Percentiles rank a stretch among this genome's conserved stretches.
These are phyloP conservation scores for Nannizziopsis barbatae DNA, from an alignment of 2,329 filamentous ascomycete genomes.

Conservation along the genomic window DNA sequence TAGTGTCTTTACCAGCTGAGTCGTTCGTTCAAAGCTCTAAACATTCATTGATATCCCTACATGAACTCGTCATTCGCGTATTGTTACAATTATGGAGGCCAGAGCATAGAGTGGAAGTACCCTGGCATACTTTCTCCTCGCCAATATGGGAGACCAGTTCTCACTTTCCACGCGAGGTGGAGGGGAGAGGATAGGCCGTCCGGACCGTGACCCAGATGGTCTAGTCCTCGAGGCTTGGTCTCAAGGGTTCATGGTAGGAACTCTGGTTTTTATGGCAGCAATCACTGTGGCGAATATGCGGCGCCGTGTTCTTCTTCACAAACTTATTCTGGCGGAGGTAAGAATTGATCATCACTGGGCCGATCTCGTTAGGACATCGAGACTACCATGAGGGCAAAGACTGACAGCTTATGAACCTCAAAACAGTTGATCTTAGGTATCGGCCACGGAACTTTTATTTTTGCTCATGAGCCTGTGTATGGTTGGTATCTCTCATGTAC, in stretches of 20 bases:
- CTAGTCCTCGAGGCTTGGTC: slow-evolving; percentile 39
- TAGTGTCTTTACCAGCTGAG: too few relatives aligned
- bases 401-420: not conserved
- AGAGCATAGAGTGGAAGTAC: not conserved
- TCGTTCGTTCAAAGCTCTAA: too few relatives aligned
- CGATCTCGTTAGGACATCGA: not conserved
- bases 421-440: slow-evolving; percentile 45
- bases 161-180: not conserved
- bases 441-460: slow-evolving; percentile 50
- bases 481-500: slow-evolving; percentile 54
- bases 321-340: slow-evolving; percentile 42
- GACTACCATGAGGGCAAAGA: not conserved
- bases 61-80: too few relatives aligned
- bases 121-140: not conserved
- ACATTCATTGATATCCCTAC: too few relatives aligned
- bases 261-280: slow-evolving; percentile 39
- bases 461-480: slow-evolving; percentile 45
- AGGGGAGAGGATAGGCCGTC: slow-evolving; percentile 10
- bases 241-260: slow-evolving; percentile 41
- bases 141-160: slow-evolving; percentile 1
- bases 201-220: slow-evolving; percentile 22
- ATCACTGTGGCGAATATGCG: slow-evolving; percentile 44
- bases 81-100: slow-evolving; percentile 1
- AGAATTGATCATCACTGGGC: slow-evolving; percentile 5
- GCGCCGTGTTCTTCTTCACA: slow-evolving; percentile 38